Percentiles rank a stretch among this genome's conserved stretches.
These are phyloP conservation scores for Colletotrichum karsti DNA, from an alignment of 2,329 filamentous ascomycete species.

Conservation along the genomic window DNA sequence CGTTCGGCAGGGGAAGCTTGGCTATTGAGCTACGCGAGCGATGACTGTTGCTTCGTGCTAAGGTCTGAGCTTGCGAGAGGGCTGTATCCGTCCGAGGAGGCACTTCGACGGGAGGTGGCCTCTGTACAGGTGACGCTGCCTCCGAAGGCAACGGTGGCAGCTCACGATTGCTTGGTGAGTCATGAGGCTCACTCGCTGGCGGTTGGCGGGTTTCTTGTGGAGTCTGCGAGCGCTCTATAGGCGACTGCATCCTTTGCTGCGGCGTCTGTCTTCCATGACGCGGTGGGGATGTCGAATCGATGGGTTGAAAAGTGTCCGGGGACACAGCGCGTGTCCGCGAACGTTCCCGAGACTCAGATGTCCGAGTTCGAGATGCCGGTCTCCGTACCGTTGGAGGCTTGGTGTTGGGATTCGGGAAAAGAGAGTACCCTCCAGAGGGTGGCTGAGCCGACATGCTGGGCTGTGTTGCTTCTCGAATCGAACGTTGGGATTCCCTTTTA, in stretches of 20 bases:
- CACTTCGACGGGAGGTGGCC: constrained; percentile 51
- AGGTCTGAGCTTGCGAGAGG: constrained; percentile 58
- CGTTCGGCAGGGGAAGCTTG: constrained; percentile 56
- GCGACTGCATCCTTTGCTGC: constrained; percentile 40
- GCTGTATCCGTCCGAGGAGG: constrained; percentile 58
- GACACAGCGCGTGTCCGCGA: constrained; percentile 41
- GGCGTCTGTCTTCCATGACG: constrained; percentile 43
- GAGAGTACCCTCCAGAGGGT: constrained; percentile 60
- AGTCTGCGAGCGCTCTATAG: constrained; percentile 42
- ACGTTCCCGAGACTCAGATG: constrained; percentile 46
- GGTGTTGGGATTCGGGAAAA: constrained; percentile 62
- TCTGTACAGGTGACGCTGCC: constrained; percentile 40
- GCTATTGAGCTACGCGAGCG: constrained; percentile 65
- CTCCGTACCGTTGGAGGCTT: constrained; percentile 52
- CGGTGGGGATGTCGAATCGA: constrained; percentile 39
- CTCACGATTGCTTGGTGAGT: constrained; percentile 14
- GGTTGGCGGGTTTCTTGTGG: constrained; percentile 33
- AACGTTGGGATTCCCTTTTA: neutral
- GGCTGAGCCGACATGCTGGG: constrained; percentile 47
- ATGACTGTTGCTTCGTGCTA: constrained; percentile 58
- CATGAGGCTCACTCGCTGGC: constrained; percentile 10
- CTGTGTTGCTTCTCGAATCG: constrained; percentile 8
- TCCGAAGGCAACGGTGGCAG: constrained; percentile 21
- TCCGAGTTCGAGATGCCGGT: constrained; percentile 48
- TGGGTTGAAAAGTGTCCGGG: constrained; percentile 36